Evolutionary conservation across 805 yeast genomes (phyloP).

Genomic region (Novakomyces olei): DNA sequence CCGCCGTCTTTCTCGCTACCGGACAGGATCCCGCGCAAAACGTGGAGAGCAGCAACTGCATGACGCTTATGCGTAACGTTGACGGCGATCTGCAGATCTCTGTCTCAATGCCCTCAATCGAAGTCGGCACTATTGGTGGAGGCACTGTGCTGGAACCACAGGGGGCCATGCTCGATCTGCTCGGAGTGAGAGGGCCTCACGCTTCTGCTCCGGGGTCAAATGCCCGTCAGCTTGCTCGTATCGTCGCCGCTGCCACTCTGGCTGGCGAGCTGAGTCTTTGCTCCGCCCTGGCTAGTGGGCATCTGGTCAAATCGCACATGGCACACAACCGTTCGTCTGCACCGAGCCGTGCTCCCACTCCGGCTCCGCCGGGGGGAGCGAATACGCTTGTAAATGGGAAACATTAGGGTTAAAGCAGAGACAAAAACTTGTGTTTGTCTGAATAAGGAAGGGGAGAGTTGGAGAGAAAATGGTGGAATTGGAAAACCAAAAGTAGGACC

Average conservation of each 20-base stretch:
- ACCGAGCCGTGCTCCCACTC: conserved; percentile 13
- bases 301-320: conserved; percentile 94
- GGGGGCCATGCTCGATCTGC: conserved; percentile 78
- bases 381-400: too few relatives aligned
- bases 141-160: conserved; percentile 97
- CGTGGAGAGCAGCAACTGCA: conserved; percentile 93
- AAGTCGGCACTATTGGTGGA: conserved; percentile 98
- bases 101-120: conserved; percentile 98
- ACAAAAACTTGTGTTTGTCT: too few relatives aligned
- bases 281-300: conserved; percentile 96
- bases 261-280: conserved; percentile 91
- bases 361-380: too few relatives aligned
- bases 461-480: too few relatives aligned
- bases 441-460: too few relatives aligned
- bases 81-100: conserved; percentile 67
- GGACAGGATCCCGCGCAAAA: conserved; percentile 99
- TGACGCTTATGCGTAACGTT: conserved; percentile 72
- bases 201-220: conserved; percentile 83
- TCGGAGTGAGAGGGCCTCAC: conserved; percentile 92
- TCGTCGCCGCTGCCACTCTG: conserved; percentile 82
- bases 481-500: too few relatives aligned
- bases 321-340: conserved; percentile 51
- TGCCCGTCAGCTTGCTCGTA: conserved; percentile 77
- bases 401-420: too few relatives aligned
- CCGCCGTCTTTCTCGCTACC: conserved; percentile 82